phyloP scores from a whole-genome alignment of 2,329 filamentous ascomycete species.

The Macrophomina phaseolina region DNA sequence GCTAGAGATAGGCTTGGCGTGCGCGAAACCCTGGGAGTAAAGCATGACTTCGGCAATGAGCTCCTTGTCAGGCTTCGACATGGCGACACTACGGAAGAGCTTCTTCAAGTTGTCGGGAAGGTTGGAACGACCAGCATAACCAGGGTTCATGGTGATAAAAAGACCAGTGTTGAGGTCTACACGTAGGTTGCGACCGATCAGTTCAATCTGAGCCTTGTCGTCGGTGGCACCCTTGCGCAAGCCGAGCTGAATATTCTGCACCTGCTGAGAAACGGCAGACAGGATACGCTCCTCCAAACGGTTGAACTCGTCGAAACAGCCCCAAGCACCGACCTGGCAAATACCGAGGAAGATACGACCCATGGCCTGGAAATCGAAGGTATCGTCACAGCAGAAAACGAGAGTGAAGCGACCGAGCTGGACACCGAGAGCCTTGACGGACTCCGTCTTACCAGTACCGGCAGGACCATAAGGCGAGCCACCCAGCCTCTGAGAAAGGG shows the following conservation, averaged over 20 bases:
- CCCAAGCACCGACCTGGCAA: constrained; percentile 98
- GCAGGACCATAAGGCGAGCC: constrained; percentile 97
- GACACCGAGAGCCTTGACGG: constrained; percentile 95
- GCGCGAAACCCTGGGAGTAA: constrained; percentile 98
- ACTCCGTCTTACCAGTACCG: constrained; percentile 98
- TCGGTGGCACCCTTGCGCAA: constrained; percentile 84
- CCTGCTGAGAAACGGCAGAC: constrained; percentile 97
- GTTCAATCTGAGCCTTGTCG: constrained; percentile 85
- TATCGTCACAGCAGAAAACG: constrained; percentile 99
- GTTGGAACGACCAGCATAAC: constrained; percentile 97
- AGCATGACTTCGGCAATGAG: constrained; percentile 99
- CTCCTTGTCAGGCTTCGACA: constrained; percentile 99
- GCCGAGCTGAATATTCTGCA: constrained; percentile 98
- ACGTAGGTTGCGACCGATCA: constrained; percentile 86
- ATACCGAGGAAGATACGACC: constrained; percentile 99
- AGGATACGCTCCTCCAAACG: constrained; percentile 96
- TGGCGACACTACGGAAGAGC: constrained; percentile 97
- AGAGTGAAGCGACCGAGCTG: constrained; percentile 97
- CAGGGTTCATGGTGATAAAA: constrained; percentile 99
- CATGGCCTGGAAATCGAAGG: constrained; percentile 99
- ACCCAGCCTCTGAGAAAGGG: constrained; percentile 90
- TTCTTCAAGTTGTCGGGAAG: constrained; percentile 99
- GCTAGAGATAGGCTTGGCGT: constrained; percentile 90
- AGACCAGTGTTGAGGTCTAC: constrained; percentile 96
- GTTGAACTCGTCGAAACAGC: constrained; percentile 99